Percentiles rank a stretch among this genome's conserved stretches.
phyloP scores from a whole-genome alignment of 2,329 filamentous ascomycete genomes.

The Colletotrichum orchidophilum region DNA sequence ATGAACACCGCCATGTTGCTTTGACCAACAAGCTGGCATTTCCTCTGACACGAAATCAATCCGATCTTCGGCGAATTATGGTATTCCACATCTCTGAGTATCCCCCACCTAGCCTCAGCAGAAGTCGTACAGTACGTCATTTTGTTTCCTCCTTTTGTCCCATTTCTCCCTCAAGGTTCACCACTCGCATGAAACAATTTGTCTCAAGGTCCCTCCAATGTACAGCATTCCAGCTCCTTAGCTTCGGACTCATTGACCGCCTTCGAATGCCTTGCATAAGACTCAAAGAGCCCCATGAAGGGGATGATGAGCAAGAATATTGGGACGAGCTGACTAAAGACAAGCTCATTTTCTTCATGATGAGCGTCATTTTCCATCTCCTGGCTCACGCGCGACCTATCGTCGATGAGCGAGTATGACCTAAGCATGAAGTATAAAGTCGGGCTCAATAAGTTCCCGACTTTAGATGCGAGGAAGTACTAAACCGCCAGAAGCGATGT shows the following conservation, averaged over 20 bases:
- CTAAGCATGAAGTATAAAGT: conserved; percentile 1
- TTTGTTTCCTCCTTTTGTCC: background rate
- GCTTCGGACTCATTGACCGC: background rate
- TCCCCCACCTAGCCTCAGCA: no score
- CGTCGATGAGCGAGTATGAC: conserved; percentile 2
- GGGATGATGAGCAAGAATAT: conserved; percentile 34
- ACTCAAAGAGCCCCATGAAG: conserved; percentile 33
- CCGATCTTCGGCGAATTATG: conserved; percentile 23
- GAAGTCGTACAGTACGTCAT: conserved; percentile 4
- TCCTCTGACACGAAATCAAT: background rate
- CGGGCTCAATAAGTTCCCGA: background rate
- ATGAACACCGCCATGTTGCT: conserved; percentile 14
- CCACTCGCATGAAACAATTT: background rate
- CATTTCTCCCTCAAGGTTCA: background rate
- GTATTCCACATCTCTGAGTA: background rate
- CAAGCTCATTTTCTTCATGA: conserved; percentile 27
- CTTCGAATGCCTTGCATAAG: conserved; percentile 14
- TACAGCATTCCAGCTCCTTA: conserved; percentile 2
- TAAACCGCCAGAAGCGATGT: background rate
- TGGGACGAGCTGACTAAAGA: conserved; percentile 35
- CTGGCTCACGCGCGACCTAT: conserved; percentile 14
- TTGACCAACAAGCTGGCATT: background rate
- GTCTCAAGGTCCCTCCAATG: conserved; percentile 4
- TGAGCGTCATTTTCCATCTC: conserved; percentile 21
- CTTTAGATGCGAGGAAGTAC: conserved; percentile 28